Conservation (phyloP, 352 stramenopile species). For the Phytophthora pinifolia region DNA sequence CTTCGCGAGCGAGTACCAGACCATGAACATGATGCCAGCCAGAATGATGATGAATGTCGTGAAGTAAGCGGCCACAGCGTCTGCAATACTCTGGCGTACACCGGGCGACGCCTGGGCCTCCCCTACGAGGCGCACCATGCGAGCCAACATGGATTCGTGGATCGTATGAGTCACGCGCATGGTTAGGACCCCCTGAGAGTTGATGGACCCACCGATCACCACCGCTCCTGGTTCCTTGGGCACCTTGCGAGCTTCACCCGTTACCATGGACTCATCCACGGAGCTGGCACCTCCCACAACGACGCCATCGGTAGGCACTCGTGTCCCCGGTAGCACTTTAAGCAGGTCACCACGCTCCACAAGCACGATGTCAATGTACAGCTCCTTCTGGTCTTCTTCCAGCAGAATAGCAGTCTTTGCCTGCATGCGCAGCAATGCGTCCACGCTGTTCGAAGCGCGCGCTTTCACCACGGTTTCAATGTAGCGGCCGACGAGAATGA, state of each 20-base stretch:
- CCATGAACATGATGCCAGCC: conserved; percentile 55
- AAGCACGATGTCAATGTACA: conserved; percentile 78
- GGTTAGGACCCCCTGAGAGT: conserved; percentile 63
- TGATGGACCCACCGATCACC: conserved; percentile 76
- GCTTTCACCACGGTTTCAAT: conserved; percentile 76
- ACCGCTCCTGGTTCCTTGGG: conserved; percentile 52
- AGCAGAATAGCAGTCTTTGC: conserved; percentile 90
- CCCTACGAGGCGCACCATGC: conserved; percentile 71
- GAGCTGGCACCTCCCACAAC: conserved; percentile 64
- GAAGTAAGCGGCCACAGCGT: conserved; percentile 70
- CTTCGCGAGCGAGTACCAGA: conserved; percentile 71
- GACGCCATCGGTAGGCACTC: conserved; percentile 72
- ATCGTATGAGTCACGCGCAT: conserved; percentile 73
- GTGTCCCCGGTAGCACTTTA: conserved; percentile 66
- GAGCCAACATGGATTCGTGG: conserved; percentile 76
- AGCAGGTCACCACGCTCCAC: conserved; percentile 69
- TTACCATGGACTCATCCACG: conserved; percentile 83
- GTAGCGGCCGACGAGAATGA: conserved; percentile 76
- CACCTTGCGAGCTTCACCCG: conserved; percentile 68
- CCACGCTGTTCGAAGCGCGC: conserved; percentile 66
- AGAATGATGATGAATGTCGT: conserved; percentile 75
- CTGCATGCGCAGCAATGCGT: conserved; percentile 67
- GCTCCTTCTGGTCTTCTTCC: conserved; percentile 50
- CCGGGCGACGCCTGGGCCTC: conserved; percentile 71
- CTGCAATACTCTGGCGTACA: conserved; percentile 62